Percentiles rank a stretch among this genome's conserved stretches.
Evolutionary conservation across 306 rosid species (phyloP).

Genomic region (Malus sieversii): DNA sequence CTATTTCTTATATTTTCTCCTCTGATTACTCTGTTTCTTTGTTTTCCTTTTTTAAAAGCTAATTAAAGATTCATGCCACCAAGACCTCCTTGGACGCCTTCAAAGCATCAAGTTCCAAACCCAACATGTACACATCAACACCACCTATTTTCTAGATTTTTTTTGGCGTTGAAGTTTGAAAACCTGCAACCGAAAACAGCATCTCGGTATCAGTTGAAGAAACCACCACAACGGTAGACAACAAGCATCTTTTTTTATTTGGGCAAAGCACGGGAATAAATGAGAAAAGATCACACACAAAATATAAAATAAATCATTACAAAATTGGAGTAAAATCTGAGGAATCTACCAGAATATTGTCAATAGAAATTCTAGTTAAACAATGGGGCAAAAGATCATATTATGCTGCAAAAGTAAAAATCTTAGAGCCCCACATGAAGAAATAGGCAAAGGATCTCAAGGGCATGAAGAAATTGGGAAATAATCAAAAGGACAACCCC

Average conservation of each 20-base stretch:
- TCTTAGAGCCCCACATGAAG: slow-evolving; percentile 41
- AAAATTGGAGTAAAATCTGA: slow-evolving; percentile 46
- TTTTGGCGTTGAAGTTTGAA: slow-evolving; percentile 52
- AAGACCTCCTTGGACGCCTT: slow-evolving; percentile 22
- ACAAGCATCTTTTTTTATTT: slow-evolving; percentile 63
- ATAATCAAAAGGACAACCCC: slow-evolving; percentile 42
- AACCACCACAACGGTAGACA: slow-evolving; percentile 95
- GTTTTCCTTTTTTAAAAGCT: slow-evolving; percentile 27
- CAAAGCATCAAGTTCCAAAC: slow-evolving; percentile 68
- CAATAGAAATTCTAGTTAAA: slow-evolving; percentile 47
- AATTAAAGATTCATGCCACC: slow-evolving; percentile 41
- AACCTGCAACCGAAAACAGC: slow-evolving; percentile 95
- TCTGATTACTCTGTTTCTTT: slow-evolving; percentile 55
- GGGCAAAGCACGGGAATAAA: slow-evolving; percentile 48
- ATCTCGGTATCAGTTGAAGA: slow-evolving; percentile 82
- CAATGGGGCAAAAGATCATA: slow-evolving; percentile 50
- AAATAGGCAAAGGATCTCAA: slow-evolving; percentile 35
- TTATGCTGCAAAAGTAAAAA: slow-evolving; percentile 28
- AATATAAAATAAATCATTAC: slow-evolving; percentile 28
- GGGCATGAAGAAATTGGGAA: slow-evolving; percentile 38
- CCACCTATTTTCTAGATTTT: neutral
- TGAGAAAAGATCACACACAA: slow-evolving; percentile 41
- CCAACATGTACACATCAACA: slow-evolving; percentile 33
- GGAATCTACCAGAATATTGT: slow-evolving; percentile 68
- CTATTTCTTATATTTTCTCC: slow-evolving; percentile 37